phyloP scores from a whole-genome alignment of 306 rosid species.

The Vigna reflexopilosa region DNA sequence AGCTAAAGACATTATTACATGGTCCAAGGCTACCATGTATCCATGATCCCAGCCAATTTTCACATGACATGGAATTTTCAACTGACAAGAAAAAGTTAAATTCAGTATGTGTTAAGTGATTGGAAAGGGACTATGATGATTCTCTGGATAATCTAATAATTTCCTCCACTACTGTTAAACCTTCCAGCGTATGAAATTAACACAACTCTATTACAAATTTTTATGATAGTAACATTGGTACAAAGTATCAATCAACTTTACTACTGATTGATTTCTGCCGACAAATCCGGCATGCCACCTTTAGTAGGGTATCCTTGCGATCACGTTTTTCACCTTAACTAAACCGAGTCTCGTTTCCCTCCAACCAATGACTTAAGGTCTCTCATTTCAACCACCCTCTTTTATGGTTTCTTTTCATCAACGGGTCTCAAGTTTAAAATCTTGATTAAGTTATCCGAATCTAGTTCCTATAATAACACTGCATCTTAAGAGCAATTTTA shows the following conservation, averaged over 20 bases:
- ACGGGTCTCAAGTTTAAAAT: no score
- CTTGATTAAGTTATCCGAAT: no score
- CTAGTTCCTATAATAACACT: not conserved
- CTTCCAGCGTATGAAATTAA: conserved; percentile 23
- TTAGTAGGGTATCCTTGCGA: no score
- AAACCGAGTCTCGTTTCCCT: not conserved
- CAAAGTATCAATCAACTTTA: not conserved
- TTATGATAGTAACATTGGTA: not conserved
- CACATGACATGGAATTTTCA: not conserved
- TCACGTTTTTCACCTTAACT: no score
- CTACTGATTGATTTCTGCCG: not conserved
- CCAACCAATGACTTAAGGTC: not conserved
- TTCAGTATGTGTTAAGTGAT: not conserved
- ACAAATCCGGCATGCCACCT: no score
- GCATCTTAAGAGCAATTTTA: not conserved
- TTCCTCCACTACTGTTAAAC: not conserved
- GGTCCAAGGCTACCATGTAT: not conserved
- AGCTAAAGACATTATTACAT: not conserved
- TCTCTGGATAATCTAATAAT: not conserved
- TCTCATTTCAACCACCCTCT: not conserved
- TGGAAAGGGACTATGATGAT: not conserved
- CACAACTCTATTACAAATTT: not conserved
- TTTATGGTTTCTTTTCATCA: not conserved
- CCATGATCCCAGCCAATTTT: not conserved
- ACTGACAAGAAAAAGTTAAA: not conserved